Conservation (phyloP, 1,139 yeast species). For the Candida albicans region DNA sequence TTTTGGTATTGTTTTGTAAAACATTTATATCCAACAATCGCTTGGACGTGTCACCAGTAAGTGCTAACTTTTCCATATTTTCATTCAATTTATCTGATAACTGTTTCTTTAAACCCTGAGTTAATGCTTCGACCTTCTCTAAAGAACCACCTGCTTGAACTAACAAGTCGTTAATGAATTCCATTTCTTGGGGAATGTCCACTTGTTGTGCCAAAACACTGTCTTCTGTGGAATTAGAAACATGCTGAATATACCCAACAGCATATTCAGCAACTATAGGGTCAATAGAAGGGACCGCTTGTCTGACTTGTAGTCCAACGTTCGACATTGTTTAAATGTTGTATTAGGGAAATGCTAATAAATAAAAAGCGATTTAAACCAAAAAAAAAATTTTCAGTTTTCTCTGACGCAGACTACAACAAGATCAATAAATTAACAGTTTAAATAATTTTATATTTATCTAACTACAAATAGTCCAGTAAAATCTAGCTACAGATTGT, state of each 20-base stretch:
- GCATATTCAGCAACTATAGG: slow-evolving; percentile 91
- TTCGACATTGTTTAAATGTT: slow-evolving; percentile 42
- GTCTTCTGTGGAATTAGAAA: slow-evolving; percentile 73
- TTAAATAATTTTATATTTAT: neutral
- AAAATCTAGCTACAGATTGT: too few relatives aligned
- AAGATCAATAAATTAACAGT: neutral
- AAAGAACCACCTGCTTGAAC: slow-evolving; percentile 76
- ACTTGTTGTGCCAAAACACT: slow-evolving; percentile 76
- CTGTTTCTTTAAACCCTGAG: slow-evolving; percentile 44
- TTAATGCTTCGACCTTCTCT: slow-evolving; percentile 54
- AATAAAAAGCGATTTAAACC: neutral
- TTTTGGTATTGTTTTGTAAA: slow-evolving; percentile 57
- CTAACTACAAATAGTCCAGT: neutral
- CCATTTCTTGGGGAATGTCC: slow-evolving; percentile 64
- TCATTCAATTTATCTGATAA: slow-evolving; percentile 59
- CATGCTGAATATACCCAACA: slow-evolving; percentile 81
- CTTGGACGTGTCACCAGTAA: slow-evolving; percentile 79
- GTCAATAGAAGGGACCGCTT: slow-evolving; percentile 84
- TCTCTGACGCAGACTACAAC: neutral
- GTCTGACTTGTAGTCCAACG: slow-evolving; percentile 71
- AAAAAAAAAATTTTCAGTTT: neutral
- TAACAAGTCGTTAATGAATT: slow-evolving; percentile 62
- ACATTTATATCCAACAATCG: slow-evolving; percentile 72
- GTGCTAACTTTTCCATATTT: slow-evolving; percentile 68
- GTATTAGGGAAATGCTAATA: neutral